phyloP scores from a whole-genome alignment of 768 basidiomycete species.

The Hygrophorus russula region DNA sequence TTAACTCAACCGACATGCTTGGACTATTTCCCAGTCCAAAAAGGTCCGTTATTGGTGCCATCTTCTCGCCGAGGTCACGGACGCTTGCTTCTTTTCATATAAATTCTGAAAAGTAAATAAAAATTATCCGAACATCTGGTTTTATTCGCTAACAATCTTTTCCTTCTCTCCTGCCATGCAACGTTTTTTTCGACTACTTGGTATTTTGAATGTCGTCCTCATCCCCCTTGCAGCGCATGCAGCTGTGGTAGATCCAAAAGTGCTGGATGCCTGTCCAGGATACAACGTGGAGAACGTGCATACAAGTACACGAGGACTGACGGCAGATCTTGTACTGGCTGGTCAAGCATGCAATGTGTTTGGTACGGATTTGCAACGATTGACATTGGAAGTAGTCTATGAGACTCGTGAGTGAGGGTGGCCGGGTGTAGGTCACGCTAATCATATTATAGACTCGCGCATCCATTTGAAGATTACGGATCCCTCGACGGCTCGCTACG shows the following conservation, averaged over 20 bases:
- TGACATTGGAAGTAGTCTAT: slow-evolving; percentile 43
- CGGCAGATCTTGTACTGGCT: slow-evolving; percentile 42
- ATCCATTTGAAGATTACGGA: slow-evolving; percentile 59
- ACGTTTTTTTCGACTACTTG: too few species aligned
- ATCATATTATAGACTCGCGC: slow-evolving; percentile 28
- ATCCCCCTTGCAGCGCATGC: background rate
- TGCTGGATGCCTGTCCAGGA: slow-evolving; percentile 50
- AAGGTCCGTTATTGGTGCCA: too few species aligned
- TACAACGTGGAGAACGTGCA: slow-evolving; percentile 40
- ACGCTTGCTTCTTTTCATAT: too few species aligned
- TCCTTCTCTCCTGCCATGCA: too few species aligned
- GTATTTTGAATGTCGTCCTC: background rate
- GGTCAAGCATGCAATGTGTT: slow-evolving; percentile 47
- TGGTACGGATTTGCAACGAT: slow-evolving; percentile 37
- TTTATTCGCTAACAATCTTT: too few species aligned
- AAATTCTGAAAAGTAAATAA: too few species aligned
- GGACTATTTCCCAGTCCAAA: too few species aligned
- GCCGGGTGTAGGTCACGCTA: background rate
- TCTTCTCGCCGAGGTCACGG: too few species aligned
- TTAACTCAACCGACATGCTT: too few species aligned
- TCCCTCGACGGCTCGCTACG: slow-evolving; percentile 36
- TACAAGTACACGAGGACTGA: slow-evolving; percentile 25
- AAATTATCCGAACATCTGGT: too few species aligned
- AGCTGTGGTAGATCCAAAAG: slow-evolving; percentile 12
- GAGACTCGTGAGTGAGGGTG: slow-evolving; percentile 35